A percentile compares a stretch with the other conserved stretches of the same genome.
Conservation (phyloP, 176 grass and related monocot genomes). For the Zea luxurians region DNA sequence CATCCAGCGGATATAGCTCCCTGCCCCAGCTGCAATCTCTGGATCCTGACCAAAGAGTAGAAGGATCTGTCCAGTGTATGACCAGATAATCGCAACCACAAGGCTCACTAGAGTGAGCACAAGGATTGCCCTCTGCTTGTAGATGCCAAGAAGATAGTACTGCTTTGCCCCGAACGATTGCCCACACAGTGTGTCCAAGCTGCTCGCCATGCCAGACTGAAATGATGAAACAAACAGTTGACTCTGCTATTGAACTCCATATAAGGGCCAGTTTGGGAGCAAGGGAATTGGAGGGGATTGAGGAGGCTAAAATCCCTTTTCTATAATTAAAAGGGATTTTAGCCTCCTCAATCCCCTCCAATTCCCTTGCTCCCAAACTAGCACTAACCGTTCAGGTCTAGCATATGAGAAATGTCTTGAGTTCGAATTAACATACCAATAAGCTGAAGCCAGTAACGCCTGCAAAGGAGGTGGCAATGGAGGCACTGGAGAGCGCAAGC, state of each 20-base stretch:
- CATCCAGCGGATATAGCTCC: conserved; percentile 71
- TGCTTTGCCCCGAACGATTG: conserved; percentile 75
- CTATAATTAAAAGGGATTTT: too few relatives aligned
- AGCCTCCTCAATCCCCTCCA: too few relatives aligned
- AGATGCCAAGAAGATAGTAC: conserved; percentile 60
- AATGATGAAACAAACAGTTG: not conserved
- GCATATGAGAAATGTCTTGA: not conserved
- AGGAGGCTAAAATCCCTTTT: too few relatives aligned
- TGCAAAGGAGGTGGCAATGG: conserved; percentile 54
- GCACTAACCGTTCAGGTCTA: not conserved
- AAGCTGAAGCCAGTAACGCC: conserved; percentile 55
- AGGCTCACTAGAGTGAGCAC: conserved; percentile 57
- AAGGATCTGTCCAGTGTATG: conserved; percentile 60
- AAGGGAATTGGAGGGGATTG: too few relatives aligned
- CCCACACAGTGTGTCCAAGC: conserved; percentile 65
- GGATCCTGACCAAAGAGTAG: conserved; percentile 63
- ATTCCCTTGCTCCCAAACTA: too few relatives aligned
- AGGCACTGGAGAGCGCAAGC: conserved; percentile 53
- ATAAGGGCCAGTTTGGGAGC: too few relatives aligned
- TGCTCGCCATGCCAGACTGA: conserved; percentile 50
- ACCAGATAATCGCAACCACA: conserved; percentile 52
- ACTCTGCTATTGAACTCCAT: not conserved
- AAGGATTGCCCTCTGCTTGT: conserved; percentile 74
- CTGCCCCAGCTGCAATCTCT: conserved; percentile 64
- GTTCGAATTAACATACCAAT: conserved; percentile 27